Evolutionary conservation across 73 alveolate genomes (phyloP).

Genomic region (Symbiodinium natans): DNA sequence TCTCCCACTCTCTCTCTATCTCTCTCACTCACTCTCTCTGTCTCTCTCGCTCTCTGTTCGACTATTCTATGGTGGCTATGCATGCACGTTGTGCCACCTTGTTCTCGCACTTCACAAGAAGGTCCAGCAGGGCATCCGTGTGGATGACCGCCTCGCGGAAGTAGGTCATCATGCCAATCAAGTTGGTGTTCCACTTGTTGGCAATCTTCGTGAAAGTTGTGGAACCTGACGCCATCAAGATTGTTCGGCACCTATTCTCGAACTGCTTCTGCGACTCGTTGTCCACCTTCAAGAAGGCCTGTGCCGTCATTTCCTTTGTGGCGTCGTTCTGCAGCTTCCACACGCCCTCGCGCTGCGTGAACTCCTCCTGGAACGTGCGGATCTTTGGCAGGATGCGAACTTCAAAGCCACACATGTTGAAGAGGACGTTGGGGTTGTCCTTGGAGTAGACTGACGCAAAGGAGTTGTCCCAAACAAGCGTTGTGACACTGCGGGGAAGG

Average conservation of each 20-base stretch:
- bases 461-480: constrained; percentile 99
- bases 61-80: no score
- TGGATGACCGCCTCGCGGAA: constrained; percentile 99
- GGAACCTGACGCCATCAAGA: constrained; percentile 99
- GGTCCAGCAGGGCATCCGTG: constrained; percentile 99
- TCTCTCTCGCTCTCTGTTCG: no score
- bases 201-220: constrained; percentile 99
- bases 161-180: constrained; percentile 98
- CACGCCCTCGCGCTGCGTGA: constrained; percentile 99
- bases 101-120: constrained; percentile 98
- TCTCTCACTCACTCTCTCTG: no score
- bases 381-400: constrained; percentile 99
- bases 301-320: constrained; percentile 99
- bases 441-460: constrained; percentile 99
- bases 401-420: constrained; percentile 99
- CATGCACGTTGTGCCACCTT: constrained; percentile 74
- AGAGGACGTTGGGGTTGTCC: constrained; percentile 99
- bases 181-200: constrained; percentile 99
- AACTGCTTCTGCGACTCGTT: constrained; percentile 99
- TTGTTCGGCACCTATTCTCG: constrained; percentile 99
- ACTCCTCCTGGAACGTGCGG: constrained; percentile 97
- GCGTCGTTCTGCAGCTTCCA: constrained; percentile 99
- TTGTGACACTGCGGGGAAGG: constrained; percentile 99
- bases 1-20: no score
- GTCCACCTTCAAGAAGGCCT: constrained; percentile 99